phyloP scores from a whole-genome alignment of 305 asterid species.

The Ruellia speciosa region DNA sequence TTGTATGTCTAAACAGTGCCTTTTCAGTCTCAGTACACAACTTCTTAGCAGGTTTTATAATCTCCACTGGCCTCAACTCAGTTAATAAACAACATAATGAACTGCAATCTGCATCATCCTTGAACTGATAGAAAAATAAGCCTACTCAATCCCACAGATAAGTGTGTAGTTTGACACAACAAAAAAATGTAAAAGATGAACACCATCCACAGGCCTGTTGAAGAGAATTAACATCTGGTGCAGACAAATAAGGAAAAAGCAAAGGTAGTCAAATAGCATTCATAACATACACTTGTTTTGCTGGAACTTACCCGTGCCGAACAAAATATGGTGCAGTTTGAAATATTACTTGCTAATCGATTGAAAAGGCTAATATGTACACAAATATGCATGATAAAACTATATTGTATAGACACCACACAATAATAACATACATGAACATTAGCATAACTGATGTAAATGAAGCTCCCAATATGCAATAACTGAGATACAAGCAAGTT shows the following conservation, averaged over 20 bases:
- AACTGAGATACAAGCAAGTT: constrained; percentile 14
- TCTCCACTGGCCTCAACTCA: constrained; percentile 93
- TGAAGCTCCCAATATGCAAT: constrained; percentile 13
- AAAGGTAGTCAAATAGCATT: neutral
- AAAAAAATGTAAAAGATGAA: constrained; percentile 19
- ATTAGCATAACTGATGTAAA: constrained; percentile 5
- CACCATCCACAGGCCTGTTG: constrained; percentile 6
- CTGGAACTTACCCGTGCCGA: neutral
- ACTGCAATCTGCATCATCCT: constrained; percentile 91
- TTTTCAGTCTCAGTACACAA: constrained; percentile 79
- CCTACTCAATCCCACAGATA: constrained; percentile 23
- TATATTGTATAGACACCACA: constrained; percentile 10
- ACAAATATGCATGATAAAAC: constrained; percentile 11
- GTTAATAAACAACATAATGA: constrained; percentile 70
- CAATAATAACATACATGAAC: neutral
- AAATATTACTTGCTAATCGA: neutral
- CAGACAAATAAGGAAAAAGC: neutral
- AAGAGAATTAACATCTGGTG: neutral
- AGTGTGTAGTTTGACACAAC: constrained; percentile 17
- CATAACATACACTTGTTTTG: neutral
- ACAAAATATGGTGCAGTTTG: neutral
- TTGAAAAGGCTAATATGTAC: neutral
- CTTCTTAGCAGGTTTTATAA: constrained; percentile 81
- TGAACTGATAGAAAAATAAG: constrained; percentile 52
- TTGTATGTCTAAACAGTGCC: constrained; percentile 63